These are phyloP conservation scores for Xylaria palmicola DNA, from an alignment of 495 filamentous ascomycete species.

Conservation along the genomic window DNA sequence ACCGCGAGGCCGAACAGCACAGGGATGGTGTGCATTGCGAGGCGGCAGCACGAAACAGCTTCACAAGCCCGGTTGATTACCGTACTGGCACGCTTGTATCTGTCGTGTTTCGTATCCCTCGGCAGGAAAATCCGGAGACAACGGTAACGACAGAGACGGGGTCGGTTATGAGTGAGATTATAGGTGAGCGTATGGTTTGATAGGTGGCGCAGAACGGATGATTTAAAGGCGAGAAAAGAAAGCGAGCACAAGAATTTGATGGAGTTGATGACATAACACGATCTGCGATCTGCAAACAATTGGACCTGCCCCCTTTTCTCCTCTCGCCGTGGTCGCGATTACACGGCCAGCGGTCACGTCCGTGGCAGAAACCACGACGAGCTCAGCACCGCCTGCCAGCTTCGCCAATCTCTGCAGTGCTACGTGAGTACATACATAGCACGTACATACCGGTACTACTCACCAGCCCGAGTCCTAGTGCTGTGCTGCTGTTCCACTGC, in stretches of 20 bases:
- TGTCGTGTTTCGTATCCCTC: no score
- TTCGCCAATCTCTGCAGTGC: no score
- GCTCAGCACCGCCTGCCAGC: no score
- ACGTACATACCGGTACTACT: no score
- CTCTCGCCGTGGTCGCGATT: not conserved
- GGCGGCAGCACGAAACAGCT: not conserved
- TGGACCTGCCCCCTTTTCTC: not conserved
- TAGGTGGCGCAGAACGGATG: not conserved
- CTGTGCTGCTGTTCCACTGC: not conserved
- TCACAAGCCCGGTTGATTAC: not conserved
- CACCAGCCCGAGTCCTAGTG: not conserved
- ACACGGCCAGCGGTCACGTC: not conserved
- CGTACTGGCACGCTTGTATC: no score
- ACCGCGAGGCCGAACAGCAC: constrained; percentile 7
- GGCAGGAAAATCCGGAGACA: not conserved
- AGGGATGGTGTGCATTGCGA: not conserved
- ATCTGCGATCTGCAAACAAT: not conserved
- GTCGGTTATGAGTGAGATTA: not conserved
- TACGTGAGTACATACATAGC: no score
- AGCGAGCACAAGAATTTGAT: not conserved
- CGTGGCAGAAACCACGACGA: not conserved
- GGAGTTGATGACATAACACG: not conserved
- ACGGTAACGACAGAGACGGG: not conserved
- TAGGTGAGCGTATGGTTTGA: not conserved
- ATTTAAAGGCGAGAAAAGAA: not conserved